A percentile compares a stretch with the other conserved stretches of the same genome.
These are phyloP conservation scores for Kazachstania kunashirensis DNA, from an alignment of 805 yeast genomes.

Conservation along the genomic window DNA sequence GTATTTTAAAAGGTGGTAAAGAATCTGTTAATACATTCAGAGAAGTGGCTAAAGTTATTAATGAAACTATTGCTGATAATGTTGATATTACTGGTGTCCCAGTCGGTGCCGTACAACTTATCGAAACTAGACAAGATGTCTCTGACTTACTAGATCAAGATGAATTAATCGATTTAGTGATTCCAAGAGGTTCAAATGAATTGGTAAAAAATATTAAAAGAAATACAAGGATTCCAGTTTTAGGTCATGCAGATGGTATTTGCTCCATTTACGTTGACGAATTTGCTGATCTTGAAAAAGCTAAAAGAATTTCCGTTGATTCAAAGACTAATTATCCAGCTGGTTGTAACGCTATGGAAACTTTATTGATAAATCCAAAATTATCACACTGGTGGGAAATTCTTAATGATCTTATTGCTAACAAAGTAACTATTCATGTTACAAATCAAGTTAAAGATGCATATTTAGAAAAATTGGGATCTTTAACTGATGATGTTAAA, in stretches of 20 bases:
- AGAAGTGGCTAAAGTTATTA: slow-evolving; percentile 67
- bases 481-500: slow-evolving; percentile 11
- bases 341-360: slow-evolving; percentile 97
- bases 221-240: slow-evolving; percentile 86
- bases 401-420: slow-evolving; percentile 40
- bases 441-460: slow-evolving; percentile 38
- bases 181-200: slow-evolving; percentile 96
- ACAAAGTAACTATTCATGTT: slow-evolving; percentile 67
- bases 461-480: slow-evolving; percentile 20
- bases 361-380: slow-evolving; percentile 47
- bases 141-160: slow-evolving; percentile 78
- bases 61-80: slow-evolving; percentile 38
- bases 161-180: slow-evolving; percentile 82
- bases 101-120: slow-evolving; percentile 69
- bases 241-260: slow-evolving; percentile 98
- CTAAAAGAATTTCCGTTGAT: slow-evolving; percentile 66
- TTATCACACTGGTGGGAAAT: slow-evolving; percentile 32
- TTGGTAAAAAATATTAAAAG: slow-evolving; percentile 79
- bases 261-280: slow-evolving; percentile 81
- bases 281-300: slow-evolving; percentile 69
- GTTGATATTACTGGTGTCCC: slow-evolving; percentile 61
- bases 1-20: slow-evolving; percentile 94
- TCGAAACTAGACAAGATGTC: slow-evolving; percentile 84
- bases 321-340: slow-evolving; percentile 96
- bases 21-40: slow-evolving; percentile 81